Base-by-base conservation (phyloP, 805 yeast genomes). In the Saturnispora quitensis region DNA sequence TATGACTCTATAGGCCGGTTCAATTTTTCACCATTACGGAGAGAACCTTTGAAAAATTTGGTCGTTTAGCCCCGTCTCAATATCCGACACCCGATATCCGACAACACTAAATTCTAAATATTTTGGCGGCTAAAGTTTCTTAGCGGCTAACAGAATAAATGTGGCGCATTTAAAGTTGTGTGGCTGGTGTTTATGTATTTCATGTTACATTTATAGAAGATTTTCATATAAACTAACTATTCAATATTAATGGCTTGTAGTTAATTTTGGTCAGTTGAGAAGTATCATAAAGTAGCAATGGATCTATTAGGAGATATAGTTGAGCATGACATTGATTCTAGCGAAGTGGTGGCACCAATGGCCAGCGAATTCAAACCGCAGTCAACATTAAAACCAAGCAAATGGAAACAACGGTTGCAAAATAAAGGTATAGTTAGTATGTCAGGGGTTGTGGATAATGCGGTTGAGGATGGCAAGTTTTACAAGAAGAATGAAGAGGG, bases 241-340 rank as follows among this genome's bases (percentile, higher is more conserved):
- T 7, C 28, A 25, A 7, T 25, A 25, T 31, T 31, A 12, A 31
- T 31, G 34, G 34, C 12, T 10, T 10, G 3, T 31, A 9, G 3
- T 31, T 13, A 31, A 25, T 7, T 3, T 31, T 31, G 13, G 13
- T 17, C 18, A 18, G 18, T 18, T 7, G 9, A 38, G 15, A 20
- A 18, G 22, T 38, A 38, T 7, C 4, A 38, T 10, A 4, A 7
- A 18, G 13, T 40, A 15, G 17, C 20, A 4, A 84, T 84, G 90
- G 84, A 83, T 63, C 71, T 83, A 53, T 66, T 85, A 27, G 86
- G 87, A 9, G 91, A 86, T 56, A 84, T 86, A 31, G 80, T 84
- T 8, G 93, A 86, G 59, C 82, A 73, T 52, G 80, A 80, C 7
- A 48, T 58, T 47, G 66, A 68, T 0, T 60, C 59, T n/a, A 62